A percentile compares a stretch with the other conserved stretches of the same genome.
Conservation (phyloP, 2,329 filamentous ascomycete genomes). For the Ceratocystiopsis brevicomis region DNA sequence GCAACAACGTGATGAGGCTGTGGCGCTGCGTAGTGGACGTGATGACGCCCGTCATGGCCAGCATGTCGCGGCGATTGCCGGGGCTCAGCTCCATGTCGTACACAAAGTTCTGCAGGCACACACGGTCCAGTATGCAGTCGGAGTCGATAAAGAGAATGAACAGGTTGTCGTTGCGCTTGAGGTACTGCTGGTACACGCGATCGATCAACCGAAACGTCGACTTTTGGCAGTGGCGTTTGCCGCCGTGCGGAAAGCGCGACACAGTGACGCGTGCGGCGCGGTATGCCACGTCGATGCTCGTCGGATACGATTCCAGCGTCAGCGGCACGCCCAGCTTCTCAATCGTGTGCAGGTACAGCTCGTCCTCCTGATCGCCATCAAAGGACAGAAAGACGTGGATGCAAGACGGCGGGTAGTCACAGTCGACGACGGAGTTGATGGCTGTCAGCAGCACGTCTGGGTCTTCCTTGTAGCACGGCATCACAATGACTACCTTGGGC, state of each 20-base stretch:
- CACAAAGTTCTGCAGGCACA: conserved; percentile 92
- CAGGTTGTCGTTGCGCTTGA: conserved; percentile 73
- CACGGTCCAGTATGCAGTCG: conserved; percentile 79
- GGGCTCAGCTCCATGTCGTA: conserved; percentile 97
- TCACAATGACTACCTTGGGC: conserved; percentile 86
- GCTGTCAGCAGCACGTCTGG: conserved; percentile 69
- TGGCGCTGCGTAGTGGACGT: conserved; percentile 82
- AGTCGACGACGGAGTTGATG: conserved; percentile 78
- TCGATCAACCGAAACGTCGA: conserved; percentile 84
- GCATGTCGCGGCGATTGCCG: conserved; percentile 77
- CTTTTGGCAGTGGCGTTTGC: conserved; percentile 88
- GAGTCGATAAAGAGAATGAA: conserved; percentile 97
- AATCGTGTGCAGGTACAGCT: conserved; percentile 73
- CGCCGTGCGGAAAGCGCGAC: conserved; percentile 80
- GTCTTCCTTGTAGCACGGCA: conserved; percentile 91
- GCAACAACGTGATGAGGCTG: conserved; percentile 74
- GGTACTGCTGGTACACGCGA: conserved; percentile 72
- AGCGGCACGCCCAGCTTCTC: conserved; percentile 67
- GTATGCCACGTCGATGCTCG: conserved; percentile 80
- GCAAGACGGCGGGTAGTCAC: conserved; percentile 81
- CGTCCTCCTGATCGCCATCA: conserved; percentile 75
- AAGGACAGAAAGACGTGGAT: conserved; percentile 93
- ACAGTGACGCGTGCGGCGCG: conserved; percentile 69
- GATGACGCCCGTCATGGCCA: conserved; percentile 95
- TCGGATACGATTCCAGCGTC: conserved; percentile 59